Evolutionary conservation across 176 grass and related monocot species (phyloP), one percentile per base, ranked within the genome.

Genomic region (Poa pratensis): DNA sequence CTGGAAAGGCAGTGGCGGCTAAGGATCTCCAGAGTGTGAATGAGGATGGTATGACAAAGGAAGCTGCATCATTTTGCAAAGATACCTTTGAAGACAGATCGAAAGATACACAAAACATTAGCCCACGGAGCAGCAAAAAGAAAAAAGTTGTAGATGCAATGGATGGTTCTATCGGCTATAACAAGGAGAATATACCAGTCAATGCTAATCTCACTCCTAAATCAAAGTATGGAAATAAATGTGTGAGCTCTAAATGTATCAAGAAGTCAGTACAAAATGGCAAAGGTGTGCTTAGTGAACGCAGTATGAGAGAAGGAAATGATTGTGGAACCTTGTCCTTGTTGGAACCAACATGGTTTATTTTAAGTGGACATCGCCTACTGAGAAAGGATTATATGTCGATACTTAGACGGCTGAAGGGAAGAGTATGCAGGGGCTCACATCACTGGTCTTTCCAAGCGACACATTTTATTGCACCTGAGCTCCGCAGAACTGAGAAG

Each of bases 381-480:
- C 89, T 95, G 77, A 98, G 91, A 77, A 98, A 93, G 74, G 93
- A 93, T 80, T 98, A 87, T 57, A 92, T 81, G 86, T 58, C 55
- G 0, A 82, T 98, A 75, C 92, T 98, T 59, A 87, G 64, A 73
- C 81, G 79, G 17, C 84, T 98, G 52, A 90, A 77, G 83, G 96
- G 89, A 52, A 92, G 85, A 82, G 61, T 95, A 24, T 98, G 96
- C 86, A 98, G 91, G 91, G 89, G 91, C 77, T 90, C 93, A 46
- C 96, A 98, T 73, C 78, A 90, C 59, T 98, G 96, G 96, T 98
- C 93, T 46, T 98, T 90, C 49, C 93, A 98, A 88, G 96, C 96
- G 45, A 98, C 96, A 59, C 96, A 98, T 85, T 83, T 98, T 86
- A 83, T 98, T 52, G 49, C 88, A 54, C 91, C 93, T 23, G 93